A percentile compares a stretch with the other conserved stretches of the same genome.
phyloP scores from a whole-genome alignment of 352 stramenopile genomes.

The Elongisporangium undulatum region DNA sequence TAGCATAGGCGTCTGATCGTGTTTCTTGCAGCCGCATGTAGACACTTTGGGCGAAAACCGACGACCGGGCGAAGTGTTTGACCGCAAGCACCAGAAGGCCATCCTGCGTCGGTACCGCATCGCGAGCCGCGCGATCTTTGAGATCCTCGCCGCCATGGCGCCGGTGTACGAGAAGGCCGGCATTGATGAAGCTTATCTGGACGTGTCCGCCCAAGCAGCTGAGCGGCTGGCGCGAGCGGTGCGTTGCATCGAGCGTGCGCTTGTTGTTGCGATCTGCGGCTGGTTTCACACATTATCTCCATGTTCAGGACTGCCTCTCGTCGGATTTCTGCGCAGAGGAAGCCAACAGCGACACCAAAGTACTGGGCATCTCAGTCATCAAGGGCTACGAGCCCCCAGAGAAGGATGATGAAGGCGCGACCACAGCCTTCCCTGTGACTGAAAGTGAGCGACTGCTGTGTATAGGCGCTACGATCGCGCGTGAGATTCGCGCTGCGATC shows the following conservation, averaged over 20 bases:
- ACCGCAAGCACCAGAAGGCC: conserved; percentile 78
- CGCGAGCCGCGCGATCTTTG: conserved; percentile 77
- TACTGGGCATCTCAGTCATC: conserved; percentile 53
- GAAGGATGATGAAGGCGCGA: conserved; percentile 17
- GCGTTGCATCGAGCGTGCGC: neutral
- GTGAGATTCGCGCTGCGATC: conserved; percentile 70
- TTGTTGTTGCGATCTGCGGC: neutral
- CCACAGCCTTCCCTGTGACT: conserved; percentile 50
- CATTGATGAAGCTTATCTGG: conserved; percentile 82
- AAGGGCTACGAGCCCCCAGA: conserved; percentile 20
- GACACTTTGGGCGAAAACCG: conserved; percentile 78
- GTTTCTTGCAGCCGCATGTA: conserved; percentile 57
- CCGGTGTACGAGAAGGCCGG: conserved; percentile 65
- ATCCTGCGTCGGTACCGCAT: conserved; percentile 75
- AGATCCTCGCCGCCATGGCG: conserved; percentile 43
- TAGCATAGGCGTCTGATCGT: neutral
- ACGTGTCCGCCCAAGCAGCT: conserved; percentile 62
- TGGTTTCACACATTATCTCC: neutral
- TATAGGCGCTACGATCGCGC: conserved; percentile 54
- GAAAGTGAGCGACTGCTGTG: conserved; percentile 62
- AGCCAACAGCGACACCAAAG: conserved; percentile 57
- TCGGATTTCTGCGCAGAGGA: conserved; percentile 60
- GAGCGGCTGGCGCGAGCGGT: conserved; percentile 51
- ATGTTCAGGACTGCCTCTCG: conserved; percentile 31
- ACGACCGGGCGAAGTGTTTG: conserved; percentile 48